A percentile compares a stretch with the other conserved stretches of the same genome.
Evolutionary conservation across 108 stramenopile genomes (phyloP).

Genomic region (Fragilaria crotonensis): DNA sequence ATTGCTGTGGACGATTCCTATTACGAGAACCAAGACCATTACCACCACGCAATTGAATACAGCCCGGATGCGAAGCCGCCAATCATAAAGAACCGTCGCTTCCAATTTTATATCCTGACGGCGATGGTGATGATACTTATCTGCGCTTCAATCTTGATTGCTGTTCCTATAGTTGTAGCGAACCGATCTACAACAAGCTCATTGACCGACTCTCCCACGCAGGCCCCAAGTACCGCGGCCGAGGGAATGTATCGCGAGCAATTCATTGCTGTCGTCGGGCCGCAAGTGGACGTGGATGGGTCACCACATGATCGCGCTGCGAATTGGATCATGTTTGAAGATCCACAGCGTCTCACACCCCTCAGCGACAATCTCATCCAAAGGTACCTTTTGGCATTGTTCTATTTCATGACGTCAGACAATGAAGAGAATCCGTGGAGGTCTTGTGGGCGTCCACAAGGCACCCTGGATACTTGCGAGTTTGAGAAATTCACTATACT

Average conservation of each 20-base stretch:
- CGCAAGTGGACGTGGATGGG: slow-evolving; percentile 9
- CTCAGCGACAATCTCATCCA: background rate
- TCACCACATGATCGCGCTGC: slow-evolving; percentile 21
- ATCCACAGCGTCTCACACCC: slow-evolving; percentile 9
- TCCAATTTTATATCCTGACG: slow-evolving; percentile 35
- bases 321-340: slow-evolving; percentile 20
- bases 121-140: background rate
- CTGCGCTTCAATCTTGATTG: background rate
- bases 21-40: slow-evolving; percentile 46
- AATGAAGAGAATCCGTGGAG: slow-evolving; percentile 21
- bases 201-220: background rate
- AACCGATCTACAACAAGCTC: background rate
- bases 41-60: slow-evolving; percentile 65
- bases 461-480: slow-evolving; percentile 11
- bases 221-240: background rate
- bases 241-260: background rate
- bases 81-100: slow-evolving; percentile 49
- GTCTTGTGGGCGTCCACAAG: slow-evolving; percentile 21
- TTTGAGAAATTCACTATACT: slow-evolving; percentile 11
- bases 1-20: slow-evolving; percentile 30
- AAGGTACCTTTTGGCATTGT: slow-evolving; percentile 6
- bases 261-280: slow-evolving; percentile 14
- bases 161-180: background rate
- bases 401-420: slow-evolving; percentile 15
- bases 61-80: slow-evolving; percentile 75